These are phyloP conservation scores for Fusarium sp. DNA, from an alignment of 2,329 filamentous ascomycete species.

Conservation along the genomic window DNA sequence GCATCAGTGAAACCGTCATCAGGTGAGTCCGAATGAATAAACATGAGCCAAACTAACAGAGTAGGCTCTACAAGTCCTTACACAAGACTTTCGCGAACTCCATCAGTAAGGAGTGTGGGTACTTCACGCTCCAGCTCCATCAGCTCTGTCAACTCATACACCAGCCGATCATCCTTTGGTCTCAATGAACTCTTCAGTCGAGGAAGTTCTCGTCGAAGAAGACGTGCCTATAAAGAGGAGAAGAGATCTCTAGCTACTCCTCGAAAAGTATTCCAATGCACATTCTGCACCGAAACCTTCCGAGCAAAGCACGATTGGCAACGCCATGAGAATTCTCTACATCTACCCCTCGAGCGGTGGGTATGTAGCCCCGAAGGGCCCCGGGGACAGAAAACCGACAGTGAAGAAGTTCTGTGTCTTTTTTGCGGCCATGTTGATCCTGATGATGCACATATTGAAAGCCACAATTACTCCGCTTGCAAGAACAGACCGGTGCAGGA, in stretches of 20 bases:
- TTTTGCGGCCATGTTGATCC: slow-evolving; percentile 55
- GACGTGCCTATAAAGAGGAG: slow-evolving; percentile 38
- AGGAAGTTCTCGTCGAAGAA: slow-evolving; percentile 29
- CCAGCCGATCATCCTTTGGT: slow-evolving; percentile 28
- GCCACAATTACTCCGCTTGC: slow-evolving; percentile 59
- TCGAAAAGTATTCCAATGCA: slow-evolving; percentile 55
- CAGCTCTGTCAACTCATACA: slow-evolving; percentile 38
- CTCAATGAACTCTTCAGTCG: slow-evolving; percentile 35
- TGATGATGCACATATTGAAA: slow-evolving; percentile 51
- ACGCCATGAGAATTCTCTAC: slow-evolving; percentile 63
- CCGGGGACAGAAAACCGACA: slow-evolving; percentile 54
- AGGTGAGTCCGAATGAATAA: neutral
- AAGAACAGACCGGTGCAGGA: slow-evolving; percentile 62
- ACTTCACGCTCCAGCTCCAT: slow-evolving; percentile 35
- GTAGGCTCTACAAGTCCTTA: slow-evolving; percentile 37
- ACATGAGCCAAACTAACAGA: neutral
- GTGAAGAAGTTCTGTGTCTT: slow-evolving; percentile 48
- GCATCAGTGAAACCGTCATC: slow-evolving; percentile 35
- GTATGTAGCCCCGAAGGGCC: slow-evolving; percentile 56
- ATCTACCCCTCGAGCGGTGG: slow-evolving; percentile 60
- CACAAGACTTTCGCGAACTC: slow-evolving; percentile 24
- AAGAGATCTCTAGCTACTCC: slow-evolving; percentile 21
- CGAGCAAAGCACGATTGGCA: slow-evolving; percentile 61
- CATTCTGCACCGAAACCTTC: slow-evolving; percentile 61
- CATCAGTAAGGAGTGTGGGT: slow-evolving; percentile 29